Conservation (phyloP, 306 rosid genomes). For the Cyclanthera cordifolia region DNA sequence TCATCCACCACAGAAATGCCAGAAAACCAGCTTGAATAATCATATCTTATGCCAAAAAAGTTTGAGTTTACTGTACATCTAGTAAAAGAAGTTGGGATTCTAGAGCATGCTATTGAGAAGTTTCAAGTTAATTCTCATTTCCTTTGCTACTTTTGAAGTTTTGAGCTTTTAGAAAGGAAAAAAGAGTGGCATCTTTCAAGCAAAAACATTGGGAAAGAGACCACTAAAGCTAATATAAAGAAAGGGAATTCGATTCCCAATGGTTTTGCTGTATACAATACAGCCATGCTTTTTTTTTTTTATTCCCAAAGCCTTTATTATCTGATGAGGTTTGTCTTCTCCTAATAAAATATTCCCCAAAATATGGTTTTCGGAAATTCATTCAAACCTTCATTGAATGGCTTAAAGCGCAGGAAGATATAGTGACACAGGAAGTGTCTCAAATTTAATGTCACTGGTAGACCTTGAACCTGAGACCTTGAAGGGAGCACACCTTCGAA, state of each 20-base stretch:
- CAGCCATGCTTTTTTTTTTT: conserved; percentile 18
- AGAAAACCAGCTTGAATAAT: conserved; percentile 4
- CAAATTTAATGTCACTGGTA: too few relatives aligned
- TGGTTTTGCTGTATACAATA: conserved; percentile 9
- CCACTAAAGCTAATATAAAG: background rate
- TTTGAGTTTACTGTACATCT: conserved; percentile 1
- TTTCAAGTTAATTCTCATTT: background rate
- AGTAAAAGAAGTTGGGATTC: conserved; percentile 1
- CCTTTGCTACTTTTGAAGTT: conserved; percentile 1
- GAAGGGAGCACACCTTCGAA: too few relatives aligned
- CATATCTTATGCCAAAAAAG: background rate
- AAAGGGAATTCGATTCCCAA: conserved; percentile 13
- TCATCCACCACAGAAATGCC: background rate
- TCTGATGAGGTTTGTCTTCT: background rate
- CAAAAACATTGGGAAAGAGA: conserved; percentile 9
- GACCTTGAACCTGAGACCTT: too few relatives aligned
- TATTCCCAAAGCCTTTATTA: conserved; percentile 21
- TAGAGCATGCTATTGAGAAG: conserved; percentile 4
- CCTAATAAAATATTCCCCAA: conserved; percentile 1
- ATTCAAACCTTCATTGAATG: background rate
- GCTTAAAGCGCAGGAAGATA: too few relatives aligned
- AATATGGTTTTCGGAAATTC: background rate
- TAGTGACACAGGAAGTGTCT: too few relatives aligned
- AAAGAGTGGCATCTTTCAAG: conserved; percentile 10
- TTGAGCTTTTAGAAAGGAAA: background rate